Evolutionary conservation across 1,284 basidiomycete genomes (phyloP).

Genomic region (Chondrostereum purpureum): DNA sequence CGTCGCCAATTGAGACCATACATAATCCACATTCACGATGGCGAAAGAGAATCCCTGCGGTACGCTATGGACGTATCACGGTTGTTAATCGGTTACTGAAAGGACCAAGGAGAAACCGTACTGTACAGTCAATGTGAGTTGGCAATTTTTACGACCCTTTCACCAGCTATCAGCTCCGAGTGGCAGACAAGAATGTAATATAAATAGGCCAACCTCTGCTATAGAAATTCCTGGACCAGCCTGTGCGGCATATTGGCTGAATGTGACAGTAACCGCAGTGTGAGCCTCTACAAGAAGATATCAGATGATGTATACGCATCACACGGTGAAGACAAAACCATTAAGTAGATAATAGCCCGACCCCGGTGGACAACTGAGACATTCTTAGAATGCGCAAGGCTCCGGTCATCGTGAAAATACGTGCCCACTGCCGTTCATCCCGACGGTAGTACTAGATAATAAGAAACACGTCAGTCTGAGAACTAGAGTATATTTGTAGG

Average conservation of each 20-base stretch:
- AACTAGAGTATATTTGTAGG: background rate
- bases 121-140: slow-evolving; percentile 19
- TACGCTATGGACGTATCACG: slow-evolving; percentile 12
- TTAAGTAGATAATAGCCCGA: slow-evolving; percentile 14
- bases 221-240: slow-evolving; percentile 19
- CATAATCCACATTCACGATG: slow-evolving; percentile 20
- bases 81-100: background rate
- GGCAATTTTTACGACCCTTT: slow-evolving; percentile 19
- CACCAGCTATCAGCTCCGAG: too few species aligned
- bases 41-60: slow-evolving; percentile 21
- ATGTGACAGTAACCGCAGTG: slow-evolving; percentile 20
- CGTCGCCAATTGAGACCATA: slow-evolving; percentile 7
- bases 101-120: slow-evolving; percentile 9
- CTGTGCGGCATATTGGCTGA: slow-evolving; percentile 18
- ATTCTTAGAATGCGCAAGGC: slow-evolving; percentile 9
- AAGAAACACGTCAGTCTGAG: background rate
- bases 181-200: too few species aligned
- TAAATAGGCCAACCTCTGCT: too few species aligned
- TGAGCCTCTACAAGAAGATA: slow-evolving; percentile 15
- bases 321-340: slow-evolving; percentile 1
- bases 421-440: too few species aligned
- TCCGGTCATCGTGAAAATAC: too few species aligned
- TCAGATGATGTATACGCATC: background rate
- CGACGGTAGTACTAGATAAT: slow-evolving; percentile 15
- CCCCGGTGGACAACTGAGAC: slow-evolving; percentile 21